Base-by-base conservation (phyloP, 108 stramenopile genomes). In the Pseudonitzschia pungens region DNA sequence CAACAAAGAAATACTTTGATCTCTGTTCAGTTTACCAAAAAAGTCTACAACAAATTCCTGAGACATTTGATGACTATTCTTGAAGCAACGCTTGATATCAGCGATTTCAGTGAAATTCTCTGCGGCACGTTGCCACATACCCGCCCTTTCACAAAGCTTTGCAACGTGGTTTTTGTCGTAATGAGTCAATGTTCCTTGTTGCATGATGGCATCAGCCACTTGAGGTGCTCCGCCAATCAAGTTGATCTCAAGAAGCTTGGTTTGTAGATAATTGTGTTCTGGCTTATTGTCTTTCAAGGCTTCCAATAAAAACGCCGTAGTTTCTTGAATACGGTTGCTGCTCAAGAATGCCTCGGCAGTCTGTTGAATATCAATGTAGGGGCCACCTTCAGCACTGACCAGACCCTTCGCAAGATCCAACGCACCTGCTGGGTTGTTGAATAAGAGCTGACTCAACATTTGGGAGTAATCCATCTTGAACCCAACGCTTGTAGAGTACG, bases 221-320 rank as follows among this genome's bases (percentile, higher is more conserved):
- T 98, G 98, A 9, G 99, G 98, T 9, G 96, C 96, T 28, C 99
- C 99, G 26, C 98, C 97, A 36, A 97, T 87, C 42, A 99, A 92
- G 91, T 99, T 99, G 87, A 99, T 99, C 86, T 99, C 99, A n/a
- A 99, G 88, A 43, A 99, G 83, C 79, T 98, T 98, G 6, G 99
- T 99, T 86, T 99, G 99, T 53, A 99, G 93, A 88, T 98, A 96
- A 29, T 96, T 98, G 79, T 99, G 97, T 81, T 99, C 99, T 63
- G 85, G 87, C 82, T 96, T 92, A 89, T 99, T 98, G 73, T 96
- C 97, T 84, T 98, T 97, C 65, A 99, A 90, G 9, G 97, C 99
- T 78, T 99, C 99, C 22, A 98, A 86, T 74, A 99, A 84, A 71
- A 99, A 98, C 21, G 97, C 93, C 33, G 99, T 99, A 52, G 97